These are phyloP conservation scores for Excoecaria agallocha DNA, from an alignment of 345 rosid genomes.

Conservation along the genomic window DNA sequence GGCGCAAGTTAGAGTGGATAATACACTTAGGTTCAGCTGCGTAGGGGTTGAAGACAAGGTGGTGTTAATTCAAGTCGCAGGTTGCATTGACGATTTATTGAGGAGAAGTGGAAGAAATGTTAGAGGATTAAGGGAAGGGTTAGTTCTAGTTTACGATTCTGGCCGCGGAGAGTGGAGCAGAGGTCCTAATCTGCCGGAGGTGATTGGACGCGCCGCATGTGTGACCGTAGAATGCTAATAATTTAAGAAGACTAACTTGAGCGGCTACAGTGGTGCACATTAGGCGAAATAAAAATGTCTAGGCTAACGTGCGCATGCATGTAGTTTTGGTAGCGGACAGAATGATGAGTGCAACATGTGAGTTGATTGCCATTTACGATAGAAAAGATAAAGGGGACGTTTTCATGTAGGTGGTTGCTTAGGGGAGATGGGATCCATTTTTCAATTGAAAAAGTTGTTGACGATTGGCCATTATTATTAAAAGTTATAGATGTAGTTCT, in stretches of 20 bases:
- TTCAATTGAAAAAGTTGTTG: not conserved
- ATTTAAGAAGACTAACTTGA: not conserved
- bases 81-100: constrained; percentile 75
- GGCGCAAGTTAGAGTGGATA: constrained; percentile 60
- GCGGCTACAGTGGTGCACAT: not conserved
- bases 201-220: constrained; percentile 76
- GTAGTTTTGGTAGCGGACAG: constrained; percentile 23
- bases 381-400: constrained; percentile 9
- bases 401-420: not conserved
- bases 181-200: constrained; percentile 69
- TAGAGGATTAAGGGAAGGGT: constrained; percentile 55
- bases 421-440: not conserved
- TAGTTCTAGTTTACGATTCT: constrained; percentile 64
- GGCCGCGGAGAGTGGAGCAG: constrained; percentile 66
- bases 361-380: constrained; percentile 15
- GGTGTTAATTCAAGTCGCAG: constrained; percentile 69
- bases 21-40: constrained; percentile 71
- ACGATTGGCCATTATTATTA: not conserved
- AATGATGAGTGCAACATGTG: constrained; percentile 8
- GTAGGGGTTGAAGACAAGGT: constrained; percentile 69
- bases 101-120: constrained; percentile 68
- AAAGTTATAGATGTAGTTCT: too few species aligned
- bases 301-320: constrained; percentile 7
- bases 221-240: constrained; percentile 63
- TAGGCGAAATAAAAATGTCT: not conserved